These are phyloP conservation scores for Torulaspora franciscae DNA, from an alignment of 805 yeast genomes.

Conservation along the genomic window DNA sequence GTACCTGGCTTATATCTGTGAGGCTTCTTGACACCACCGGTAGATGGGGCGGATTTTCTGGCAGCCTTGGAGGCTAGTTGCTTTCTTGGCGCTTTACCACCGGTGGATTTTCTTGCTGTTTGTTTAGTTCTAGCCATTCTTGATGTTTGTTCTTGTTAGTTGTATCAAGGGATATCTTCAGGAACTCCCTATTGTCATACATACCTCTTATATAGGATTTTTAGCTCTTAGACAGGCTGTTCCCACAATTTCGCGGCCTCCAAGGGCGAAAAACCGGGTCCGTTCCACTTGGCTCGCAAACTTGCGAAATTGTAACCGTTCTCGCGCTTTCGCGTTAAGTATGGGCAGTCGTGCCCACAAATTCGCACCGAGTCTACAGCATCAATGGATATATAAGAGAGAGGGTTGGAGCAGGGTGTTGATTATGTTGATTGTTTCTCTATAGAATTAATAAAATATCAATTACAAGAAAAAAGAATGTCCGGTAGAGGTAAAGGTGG, in stretches of 20 bases:
- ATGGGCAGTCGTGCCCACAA: slow-evolving; percentile 11
- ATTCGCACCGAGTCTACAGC: slow-evolving; percentile 13
- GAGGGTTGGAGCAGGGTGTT: not conserved
- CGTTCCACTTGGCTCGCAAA: slow-evolving; percentile 3
- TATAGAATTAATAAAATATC: not conserved
- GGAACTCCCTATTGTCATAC: not conserved
- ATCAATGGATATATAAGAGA: slow-evolving; percentile 2
- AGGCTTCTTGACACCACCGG: slow-evolving; percentile 91
- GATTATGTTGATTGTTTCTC: not conserved
- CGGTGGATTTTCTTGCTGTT: slow-evolving; percentile 91
- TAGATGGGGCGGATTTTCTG: slow-evolving; percentile 86
- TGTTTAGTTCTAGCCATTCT: slow-evolving; percentile 89
- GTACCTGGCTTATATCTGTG: slow-evolving; percentile 98
- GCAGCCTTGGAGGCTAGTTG: slow-evolving; percentile 90
- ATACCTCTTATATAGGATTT: not conserved
- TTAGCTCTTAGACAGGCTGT: slow-evolving; percentile 2
- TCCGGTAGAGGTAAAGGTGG: slow-evolving; percentile 99
- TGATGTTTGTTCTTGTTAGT: not conserved
- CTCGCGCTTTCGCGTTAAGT: slow-evolving; percentile 8
- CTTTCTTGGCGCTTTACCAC: slow-evolving; percentile 96
- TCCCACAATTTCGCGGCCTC: slow-evolving; percentile 20
- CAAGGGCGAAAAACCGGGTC: slow-evolving; percentile 4
- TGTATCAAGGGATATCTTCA: not conserved
- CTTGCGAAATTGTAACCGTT: slow-evolving; percentile 4
- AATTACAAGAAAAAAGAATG: slow-evolving; percentile 42